Conservation (phyloP, 306 rosid species). For the Morella rubra region DNA sequence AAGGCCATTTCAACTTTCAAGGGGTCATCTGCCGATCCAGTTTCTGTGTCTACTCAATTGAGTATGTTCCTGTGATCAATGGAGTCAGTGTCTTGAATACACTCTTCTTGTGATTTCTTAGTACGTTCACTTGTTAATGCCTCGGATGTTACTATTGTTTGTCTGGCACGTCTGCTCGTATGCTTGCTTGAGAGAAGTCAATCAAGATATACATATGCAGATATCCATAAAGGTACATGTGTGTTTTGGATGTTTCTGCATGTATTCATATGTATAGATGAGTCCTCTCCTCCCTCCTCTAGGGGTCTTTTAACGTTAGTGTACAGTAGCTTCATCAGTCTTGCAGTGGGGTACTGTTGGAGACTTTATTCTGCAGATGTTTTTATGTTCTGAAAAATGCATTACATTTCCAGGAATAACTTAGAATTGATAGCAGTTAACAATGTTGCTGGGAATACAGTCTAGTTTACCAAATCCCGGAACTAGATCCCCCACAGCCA, state of each 20-base stretch:
- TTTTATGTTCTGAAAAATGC: no score
- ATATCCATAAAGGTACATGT: no score
- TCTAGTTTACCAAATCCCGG: no score
- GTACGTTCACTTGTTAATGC: neutral
- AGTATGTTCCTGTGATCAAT: slow-evolving; percentile 9
- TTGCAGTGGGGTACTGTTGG: neutral
- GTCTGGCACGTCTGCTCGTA: neutral
- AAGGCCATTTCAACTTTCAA: slow-evolving; percentile 12
- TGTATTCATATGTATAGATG: no score
- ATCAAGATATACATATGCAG: neutral
- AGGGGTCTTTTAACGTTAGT: neutral
- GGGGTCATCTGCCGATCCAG: slow-evolving; percentile 5
- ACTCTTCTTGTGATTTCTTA: neutral
- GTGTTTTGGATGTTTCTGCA: no score
- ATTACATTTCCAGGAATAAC: no score
- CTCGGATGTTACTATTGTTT: neutral
- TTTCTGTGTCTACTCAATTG: slow-evolving; percentile 6
- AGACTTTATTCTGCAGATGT: no score
- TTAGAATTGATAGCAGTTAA: no score
- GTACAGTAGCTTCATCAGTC: neutral
- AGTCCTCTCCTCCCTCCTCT: neutral
- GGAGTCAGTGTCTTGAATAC: slow-evolving; percentile 1
- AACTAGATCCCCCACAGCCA: no score
- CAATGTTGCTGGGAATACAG: no score
- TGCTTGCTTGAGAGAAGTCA: neutral